Evolutionary conservation across 805 yeast species (phyloP), one percentile per base, ranked within the genome.

Genomic region (Candida koratica): DNA sequence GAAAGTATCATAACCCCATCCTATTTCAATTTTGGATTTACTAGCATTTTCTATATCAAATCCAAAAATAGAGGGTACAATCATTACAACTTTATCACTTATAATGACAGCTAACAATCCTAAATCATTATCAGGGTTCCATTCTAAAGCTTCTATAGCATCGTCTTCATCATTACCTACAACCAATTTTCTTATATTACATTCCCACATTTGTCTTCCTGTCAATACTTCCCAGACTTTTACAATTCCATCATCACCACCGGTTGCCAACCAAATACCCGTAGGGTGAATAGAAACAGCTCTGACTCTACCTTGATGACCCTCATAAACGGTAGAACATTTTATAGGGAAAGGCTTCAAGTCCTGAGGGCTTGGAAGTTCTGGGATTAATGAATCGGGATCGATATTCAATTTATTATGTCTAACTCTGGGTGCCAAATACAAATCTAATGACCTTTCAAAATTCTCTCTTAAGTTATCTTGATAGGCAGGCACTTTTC

Each of bases 221-320:
- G 97, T 86, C 41, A 88, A 65, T 13, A 88, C 81, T 65, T 93
- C 98, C 97, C 98, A 93, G n/a, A 93, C 73, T 49, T 96, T 75
- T 5, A 93, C 89, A 12, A 89, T 75, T 37, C 97, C 97, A 57
- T 93, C 98, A 57, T 93, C 97, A 12, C 95, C 84, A 40, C 97
- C 98, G 3, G 98, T 93, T 14, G 98, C 98, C 38, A 93, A 68
- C 93, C 96, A 93, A 49, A 83, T 70, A 4, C 98, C 98, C 20
- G 79, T 70, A 34, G 96, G 95, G 56, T 90, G 95, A 32, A 90
- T 74, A 6, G 89, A 77, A 18, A 93, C 54, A 2, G 90, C 71
- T 58, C 98, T 80, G 33, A 93, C 80, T 51, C 81, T 81, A 28
- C 82, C 95, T 28, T 65, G 64, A 57, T 90, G 98, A 19, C 98